Evolutionary conservation across 108 stramenopile species (phyloP).

Genomic region (Cyclotella kingstonii): DNA sequence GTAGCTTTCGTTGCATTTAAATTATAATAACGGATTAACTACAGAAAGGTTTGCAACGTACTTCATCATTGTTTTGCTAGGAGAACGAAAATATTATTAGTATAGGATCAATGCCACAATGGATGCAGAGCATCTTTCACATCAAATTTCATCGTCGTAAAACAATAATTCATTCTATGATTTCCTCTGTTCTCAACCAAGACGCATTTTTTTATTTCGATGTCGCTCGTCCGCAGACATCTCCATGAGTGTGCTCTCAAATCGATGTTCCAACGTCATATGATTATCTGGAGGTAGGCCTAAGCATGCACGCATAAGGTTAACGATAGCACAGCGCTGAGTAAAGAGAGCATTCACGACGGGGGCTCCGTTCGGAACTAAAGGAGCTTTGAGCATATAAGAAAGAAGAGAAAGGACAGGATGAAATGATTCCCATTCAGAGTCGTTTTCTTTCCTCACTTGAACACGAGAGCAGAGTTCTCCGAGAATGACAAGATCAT

Average conservation of each 20-base stretch:
- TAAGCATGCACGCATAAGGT: slow-evolving; percentile 94
- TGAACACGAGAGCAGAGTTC: slow-evolving; percentile 92
- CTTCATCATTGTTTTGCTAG: no score
- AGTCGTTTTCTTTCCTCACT: slow-evolving; percentile 71
- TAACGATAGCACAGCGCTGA: slow-evolving; percentile 92
- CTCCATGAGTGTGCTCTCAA: slow-evolving; percentile 62
- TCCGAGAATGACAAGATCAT: slow-evolving; percentile 92
- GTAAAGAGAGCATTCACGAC: slow-evolving; percentile 97
- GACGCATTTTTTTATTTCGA: slow-evolving; percentile 35
- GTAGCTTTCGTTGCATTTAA: no score
- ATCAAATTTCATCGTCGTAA: neutral
- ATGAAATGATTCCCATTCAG: slow-evolving; percentile 89
- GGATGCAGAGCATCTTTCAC: neutral
- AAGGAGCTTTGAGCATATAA: slow-evolving; percentile 98
- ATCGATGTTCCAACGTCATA: slow-evolving; percentile 94
- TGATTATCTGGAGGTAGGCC: slow-evolving; percentile 94
- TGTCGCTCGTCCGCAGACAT: slow-evolving; percentile 22
- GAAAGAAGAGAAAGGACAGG: slow-evolving; percentile 92
- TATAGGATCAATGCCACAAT: no score
- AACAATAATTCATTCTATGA: neutral
- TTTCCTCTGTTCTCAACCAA: slow-evolving; percentile 7
- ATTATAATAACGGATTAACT: no score
- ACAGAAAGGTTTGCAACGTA: no score
- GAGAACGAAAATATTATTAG: no score
- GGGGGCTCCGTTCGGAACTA: slow-evolving; percentile 95